A percentile compares a stretch with the other conserved stretches of the same genome.
Conservation (phyloP, 2,329 filamentous ascomycete species). For the Pezizomycotina sp. region DNA sequence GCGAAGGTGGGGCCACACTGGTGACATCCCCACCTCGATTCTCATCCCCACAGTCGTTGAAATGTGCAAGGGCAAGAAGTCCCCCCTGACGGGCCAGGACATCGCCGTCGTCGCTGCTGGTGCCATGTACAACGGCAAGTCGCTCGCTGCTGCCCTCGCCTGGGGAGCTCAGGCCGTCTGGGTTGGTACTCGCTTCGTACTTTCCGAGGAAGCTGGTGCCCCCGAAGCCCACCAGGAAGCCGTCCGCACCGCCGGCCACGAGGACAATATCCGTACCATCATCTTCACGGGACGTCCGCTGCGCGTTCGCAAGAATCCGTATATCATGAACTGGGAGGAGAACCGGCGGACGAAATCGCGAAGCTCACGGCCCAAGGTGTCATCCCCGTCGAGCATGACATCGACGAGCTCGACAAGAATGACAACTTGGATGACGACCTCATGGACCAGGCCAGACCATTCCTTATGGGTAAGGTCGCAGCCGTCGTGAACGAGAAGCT, state of each 20-base stretch:
- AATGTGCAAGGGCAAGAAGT: slow-evolving; percentile 62
- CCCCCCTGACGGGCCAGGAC: slow-evolving; percentile 67
- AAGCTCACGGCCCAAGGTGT: slow-evolving; percentile 74
- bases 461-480: slow-evolving; percentile 91
- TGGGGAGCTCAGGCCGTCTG: slow-evolving; percentile 85
- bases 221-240: slow-evolving; percentile 90
- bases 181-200: slow-evolving; percentile 92
- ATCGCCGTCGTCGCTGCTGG: slow-evolving; percentile 89
- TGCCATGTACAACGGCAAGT: slow-evolving; percentile 83
- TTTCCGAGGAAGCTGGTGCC: slow-evolving; percentile 85
- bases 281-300: slow-evolving; percentile 97
- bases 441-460: slow-evolving; percentile 80
- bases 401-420: slow-evolving; percentile 52
- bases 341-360: slow-evolving; percentile 84
- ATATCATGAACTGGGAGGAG: slow-evolving; percentile 91
- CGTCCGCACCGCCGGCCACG: slow-evolving; percentile 75
- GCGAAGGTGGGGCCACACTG: slow-evolving; percentile 56
- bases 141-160: slow-evolving; percentile 76
- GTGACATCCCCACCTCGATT: slow-evolving; percentile 51
- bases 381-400: slow-evolving; percentile 84
- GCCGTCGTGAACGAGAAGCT: slow-evolving; percentile 89
- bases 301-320: slow-evolving; percentile 81
- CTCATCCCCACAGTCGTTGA: slow-evolving; percentile 86
- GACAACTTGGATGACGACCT: slow-evolving; percentile 62
- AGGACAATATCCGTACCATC: slow-evolving; percentile 91